Evolutionary conservation across 352 stramenopile species (phyloP), one percentile per base, ranked within the genome.

Genomic region (Phytopythium mirpurense): DNA sequence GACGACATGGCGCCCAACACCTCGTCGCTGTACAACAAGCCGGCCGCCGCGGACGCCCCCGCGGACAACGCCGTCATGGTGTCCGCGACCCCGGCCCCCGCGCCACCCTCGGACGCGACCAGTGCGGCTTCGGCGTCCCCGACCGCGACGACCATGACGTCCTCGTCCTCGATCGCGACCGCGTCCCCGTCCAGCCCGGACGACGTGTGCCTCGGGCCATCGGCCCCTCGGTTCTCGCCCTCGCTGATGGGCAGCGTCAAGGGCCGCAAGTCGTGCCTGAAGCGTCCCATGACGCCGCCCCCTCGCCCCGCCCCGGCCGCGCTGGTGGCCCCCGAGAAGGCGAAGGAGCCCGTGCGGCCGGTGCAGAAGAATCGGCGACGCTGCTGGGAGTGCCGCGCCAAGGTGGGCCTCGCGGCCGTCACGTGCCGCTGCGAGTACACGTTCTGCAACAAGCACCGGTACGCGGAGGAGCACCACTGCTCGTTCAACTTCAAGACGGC

Each of bases 371-470:
- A 97, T 63, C 71, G 78, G 6, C 79, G 87, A 29, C 80, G 86
- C 34, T 97, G 89, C 72, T 96, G 87, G 77, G 63, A 84, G 46
- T 97, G 89, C 63, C 86, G 78, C 52, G 73, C 77, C 45, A 96
- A 96, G 64, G 76, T 97, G 7, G 81, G 79, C 0, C 62, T 96
- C n/a, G 84, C 86, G 0, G 89, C 86, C 1, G 78, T 96, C 36
- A 88, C 72, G 31, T 97, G 89, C 57, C 80, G 82, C 24, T 97
- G 89, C 70, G 86, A 88, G 49, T 96, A 87, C 62, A 90, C 86
- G 40, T 97, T 96, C 65, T 97, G 89, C 59, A 79, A 76, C 51
- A 84, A 86, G 51, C 89, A 97, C 59, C 83, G 88, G 3, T 96
- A 96, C 52, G 86, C 87, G 0, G 88, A 97, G 44, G 74, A 95